Evolutionary conservation across 2,329 filamentous ascomycete genomes (phyloP).

Genomic region (Alternaria arborescens): DNA sequence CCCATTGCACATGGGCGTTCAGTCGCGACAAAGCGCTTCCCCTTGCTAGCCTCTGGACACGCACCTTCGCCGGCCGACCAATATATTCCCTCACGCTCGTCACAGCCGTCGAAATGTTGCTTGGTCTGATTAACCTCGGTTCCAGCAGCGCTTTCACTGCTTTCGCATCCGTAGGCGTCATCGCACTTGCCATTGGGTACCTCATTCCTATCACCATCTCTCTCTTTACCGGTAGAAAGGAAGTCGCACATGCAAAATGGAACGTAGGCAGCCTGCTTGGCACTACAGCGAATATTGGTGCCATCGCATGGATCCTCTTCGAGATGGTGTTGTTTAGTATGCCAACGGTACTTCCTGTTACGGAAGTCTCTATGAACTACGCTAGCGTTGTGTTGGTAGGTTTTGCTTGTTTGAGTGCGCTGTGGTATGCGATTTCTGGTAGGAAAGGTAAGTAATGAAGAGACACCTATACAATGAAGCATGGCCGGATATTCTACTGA

Average conservation of each 20-base stretch:
- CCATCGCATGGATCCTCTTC: background rate
- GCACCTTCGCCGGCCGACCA: slow-evolving; percentile 33
- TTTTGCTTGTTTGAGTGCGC: no score
- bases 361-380: slow-evolving; percentile 14
- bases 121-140: background rate
- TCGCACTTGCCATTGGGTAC: background rate
- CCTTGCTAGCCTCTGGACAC: slow-evolving; percentile 45
- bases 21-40: slow-evolving; percentile 58
- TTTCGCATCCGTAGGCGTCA: background rate
- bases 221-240: background rate
- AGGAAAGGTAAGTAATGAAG: no score
- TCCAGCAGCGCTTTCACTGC: background rate
- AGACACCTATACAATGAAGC: no score
- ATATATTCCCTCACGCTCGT: slow-evolving; percentile 57
- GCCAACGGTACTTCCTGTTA: background rate
- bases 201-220: background rate
- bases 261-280: background rate
- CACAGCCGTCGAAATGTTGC: background rate
- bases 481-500: no score
- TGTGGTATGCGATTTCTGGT: no score
- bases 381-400: no score
- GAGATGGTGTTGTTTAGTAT: background rate
- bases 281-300: background rate
- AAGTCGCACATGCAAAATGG: background rate
- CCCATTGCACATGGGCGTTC: slow-evolving; percentile 57